Conservation (phyloP, 2,329 filamentous ascomycete species). For the Cercospora sesami region DNA sequence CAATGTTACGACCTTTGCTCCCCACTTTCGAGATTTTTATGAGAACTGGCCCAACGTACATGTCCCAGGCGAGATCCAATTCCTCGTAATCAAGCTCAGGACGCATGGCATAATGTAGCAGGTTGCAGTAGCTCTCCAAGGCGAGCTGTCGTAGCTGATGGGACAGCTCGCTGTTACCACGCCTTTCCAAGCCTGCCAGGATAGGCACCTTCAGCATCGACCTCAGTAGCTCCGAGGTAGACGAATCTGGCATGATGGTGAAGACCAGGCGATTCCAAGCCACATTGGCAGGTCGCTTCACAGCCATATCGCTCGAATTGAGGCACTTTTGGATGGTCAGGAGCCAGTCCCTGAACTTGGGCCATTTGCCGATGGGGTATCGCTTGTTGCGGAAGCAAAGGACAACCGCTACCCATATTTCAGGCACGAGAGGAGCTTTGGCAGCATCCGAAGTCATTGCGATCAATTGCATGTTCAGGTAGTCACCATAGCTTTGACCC, state of each 20-base stretch:
- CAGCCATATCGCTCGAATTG: conserved; percentile 70
- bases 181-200: conserved; percentile 66
- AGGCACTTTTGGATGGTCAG: conserved; percentile 79
- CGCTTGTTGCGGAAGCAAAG: conserved; percentile 69
- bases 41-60: conserved; percentile 67
- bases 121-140: conserved; percentile 72
- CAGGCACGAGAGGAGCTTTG: conserved; percentile 68
- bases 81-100: conserved; percentile 66
- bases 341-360: conserved; percentile 70
- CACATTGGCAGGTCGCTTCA: conserved; percentile 73
- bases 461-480: conserved; percentile 66
- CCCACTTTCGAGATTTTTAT: conserved; percentile 54
- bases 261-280: conserved; percentile 87
- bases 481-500: conserved; percentile 65
- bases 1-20: conserved; percentile 58
- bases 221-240: conserved; percentile 56
- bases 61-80: conserved; percentile 76
- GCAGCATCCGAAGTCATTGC: conserved; percentile 64
- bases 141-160: conserved; percentile 56
- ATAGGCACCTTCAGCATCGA: conserved; percentile 70
- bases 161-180: conserved; percentile 54
- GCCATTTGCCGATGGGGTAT: conserved; percentile 64
- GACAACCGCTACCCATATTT: conserved; percentile 83
- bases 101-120: conserved; percentile 80
- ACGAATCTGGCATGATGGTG: conserved; percentile 64